Evolutionary conservation across 2,329 filamentous ascomycete species (phyloP).

Genomic region (Aotearoamyces nothofagi): DNA sequence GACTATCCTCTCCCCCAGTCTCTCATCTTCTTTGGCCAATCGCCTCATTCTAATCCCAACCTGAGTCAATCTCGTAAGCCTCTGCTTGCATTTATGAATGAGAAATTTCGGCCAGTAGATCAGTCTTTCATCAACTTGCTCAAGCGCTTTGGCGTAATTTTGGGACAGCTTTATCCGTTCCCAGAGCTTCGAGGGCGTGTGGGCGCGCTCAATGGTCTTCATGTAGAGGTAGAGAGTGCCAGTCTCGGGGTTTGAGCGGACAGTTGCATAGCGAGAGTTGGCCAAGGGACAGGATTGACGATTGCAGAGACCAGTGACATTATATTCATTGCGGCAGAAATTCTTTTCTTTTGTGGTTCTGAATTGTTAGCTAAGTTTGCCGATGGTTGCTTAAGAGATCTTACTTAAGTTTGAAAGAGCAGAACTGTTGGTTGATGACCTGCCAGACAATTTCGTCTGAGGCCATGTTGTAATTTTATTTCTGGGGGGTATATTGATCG

Average conservation of each 20-base stretch:
- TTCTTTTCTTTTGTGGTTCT: constrained; percentile 75
- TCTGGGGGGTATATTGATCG: too few species aligned
- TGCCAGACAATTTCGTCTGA: constrained; percentile 97
- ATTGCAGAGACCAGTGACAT: constrained; percentile 70
- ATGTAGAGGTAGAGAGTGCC: constrained; percentile 89
- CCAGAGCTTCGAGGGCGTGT: constrained; percentile 86
- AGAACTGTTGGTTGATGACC: constrained; percentile 91
- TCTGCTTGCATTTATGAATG: constrained; percentile 90
- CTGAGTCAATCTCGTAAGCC: constrained; percentile 81
- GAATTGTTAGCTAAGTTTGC: constrained; percentile 17
- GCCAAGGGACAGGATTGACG: constrained; percentile 81
- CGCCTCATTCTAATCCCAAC: constrained; percentile 70
- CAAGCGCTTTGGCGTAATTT: constrained; percentile 82
- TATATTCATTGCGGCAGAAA: constrained; percentile 94
- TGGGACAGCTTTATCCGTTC: constrained; percentile 78
- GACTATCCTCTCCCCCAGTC: constrained; percentile 77
- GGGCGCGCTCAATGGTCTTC: constrained; percentile 82
- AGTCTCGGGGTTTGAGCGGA: constrained; percentile 67
- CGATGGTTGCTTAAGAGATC: constrained; percentile 14
- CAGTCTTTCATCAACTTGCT: constrained; percentile 71
- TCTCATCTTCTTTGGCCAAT: constrained; percentile 76
- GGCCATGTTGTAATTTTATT: constrained; percentile 61
- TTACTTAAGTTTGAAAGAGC: constrained; percentile 86
- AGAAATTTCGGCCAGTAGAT: constrained; percentile 94
- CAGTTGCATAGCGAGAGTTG: constrained; percentile 84